Evolutionary conservation across 768 basidiomycete species (phyloP).

Genomic region (Scleroderma bovista): DNA sequence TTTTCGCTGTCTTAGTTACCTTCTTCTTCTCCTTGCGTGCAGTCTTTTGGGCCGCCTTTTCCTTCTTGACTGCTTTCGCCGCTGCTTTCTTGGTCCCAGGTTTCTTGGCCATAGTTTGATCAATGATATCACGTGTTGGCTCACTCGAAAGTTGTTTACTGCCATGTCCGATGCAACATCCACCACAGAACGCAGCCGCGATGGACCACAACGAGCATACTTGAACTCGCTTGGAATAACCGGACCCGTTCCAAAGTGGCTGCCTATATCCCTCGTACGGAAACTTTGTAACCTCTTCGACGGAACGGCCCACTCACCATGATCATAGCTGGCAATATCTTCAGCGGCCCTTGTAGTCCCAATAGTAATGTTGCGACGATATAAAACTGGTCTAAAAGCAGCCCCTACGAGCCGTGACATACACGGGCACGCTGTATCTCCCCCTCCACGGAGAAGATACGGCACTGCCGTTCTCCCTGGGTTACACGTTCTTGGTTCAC

Average conservation of each 20-base stretch:
- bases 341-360: slow-evolving; percentile 10
- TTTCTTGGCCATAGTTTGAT: slow-evolving; percentile 14
- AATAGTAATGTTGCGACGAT: slow-evolving; percentile 8
- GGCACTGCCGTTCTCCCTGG: not conserved
- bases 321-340: slow-evolving; percentile 8
- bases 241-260: slow-evolving; percentile 21
- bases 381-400: slow-evolving; percentile 1
- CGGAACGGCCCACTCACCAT: not conserved
- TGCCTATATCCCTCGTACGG: slow-evolving; percentile 27
- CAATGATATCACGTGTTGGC: not conserved
- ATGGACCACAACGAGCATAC: not conserved
- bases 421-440: not conserved
- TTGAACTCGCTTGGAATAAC: not conserved
- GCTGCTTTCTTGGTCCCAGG: slow-evolving; percentile 26
- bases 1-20: slow-evolving; percentile 43
- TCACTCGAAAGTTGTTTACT: too few species aligned
- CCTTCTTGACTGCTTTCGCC: slow-evolving; percentile 61
- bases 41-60: slow-evolving; percentile 59
- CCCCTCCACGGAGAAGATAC: slow-evolving; percentile 6
- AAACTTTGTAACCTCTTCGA: not conserved
- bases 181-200: not conserved
- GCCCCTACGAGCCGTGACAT: not conserved
- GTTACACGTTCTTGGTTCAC: not conserved
- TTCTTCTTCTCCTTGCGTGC: slow-evolving; percentile 69
- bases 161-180: not conserved